Evolutionary conservation across 495 filamentous ascomycete species (phyloP).

Genomic region (Penicillium flavigenum): DNA sequence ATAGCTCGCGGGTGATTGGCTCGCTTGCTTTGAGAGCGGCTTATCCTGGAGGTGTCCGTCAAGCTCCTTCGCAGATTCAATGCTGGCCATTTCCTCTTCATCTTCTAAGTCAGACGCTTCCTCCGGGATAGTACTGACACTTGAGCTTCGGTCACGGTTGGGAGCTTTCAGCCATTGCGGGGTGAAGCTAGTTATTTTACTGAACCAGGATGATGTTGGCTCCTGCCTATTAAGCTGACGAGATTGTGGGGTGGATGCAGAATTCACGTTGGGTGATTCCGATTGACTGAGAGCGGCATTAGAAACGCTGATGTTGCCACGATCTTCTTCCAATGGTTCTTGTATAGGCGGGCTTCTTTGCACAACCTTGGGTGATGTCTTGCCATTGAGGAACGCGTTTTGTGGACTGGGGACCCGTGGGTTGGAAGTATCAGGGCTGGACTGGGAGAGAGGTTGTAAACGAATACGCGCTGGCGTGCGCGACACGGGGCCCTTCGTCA

Average conservation of each 20-base stretch:
- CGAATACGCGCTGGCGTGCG: constrained; percentile 24
- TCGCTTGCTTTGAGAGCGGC: constrained; percentile 12
- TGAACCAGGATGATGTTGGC: constrained; percentile 41
- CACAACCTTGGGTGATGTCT: not conserved
- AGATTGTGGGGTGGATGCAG: constrained; percentile 30
- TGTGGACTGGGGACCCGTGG: constrained; percentile 4
- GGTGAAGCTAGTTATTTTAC: constrained; percentile 40
- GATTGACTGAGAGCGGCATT: constrained; percentile 20
- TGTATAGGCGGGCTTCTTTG: constrained; percentile 15
- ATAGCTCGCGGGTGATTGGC: constrained; percentile 15
- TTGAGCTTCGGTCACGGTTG: constrained; percentile 20
- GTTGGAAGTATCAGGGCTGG: constrained; percentile 25
- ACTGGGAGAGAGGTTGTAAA: constrained; percentile 29
- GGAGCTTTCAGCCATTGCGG: constrained; percentile 45
- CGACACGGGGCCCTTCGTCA: constrained; percentile 15
- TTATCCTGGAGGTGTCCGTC: constrained; percentile 18
- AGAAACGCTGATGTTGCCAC: constrained; percentile 19
- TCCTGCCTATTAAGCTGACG: constrained; percentile 19
- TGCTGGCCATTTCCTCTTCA: constrained; percentile 18
- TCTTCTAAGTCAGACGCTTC: constrained; percentile 24
- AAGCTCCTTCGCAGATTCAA: constrained; percentile 16
- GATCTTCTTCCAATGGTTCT: constrained; percentile 13
- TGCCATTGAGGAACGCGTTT: constrained; percentile 11
- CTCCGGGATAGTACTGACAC: constrained; percentile 20
- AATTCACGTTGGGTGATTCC: constrained; percentile 17